phyloP scores from a whole-genome alignment of 2,329 filamentous ascomycete genomes.

The Ilyonectria sp. region DNA sequence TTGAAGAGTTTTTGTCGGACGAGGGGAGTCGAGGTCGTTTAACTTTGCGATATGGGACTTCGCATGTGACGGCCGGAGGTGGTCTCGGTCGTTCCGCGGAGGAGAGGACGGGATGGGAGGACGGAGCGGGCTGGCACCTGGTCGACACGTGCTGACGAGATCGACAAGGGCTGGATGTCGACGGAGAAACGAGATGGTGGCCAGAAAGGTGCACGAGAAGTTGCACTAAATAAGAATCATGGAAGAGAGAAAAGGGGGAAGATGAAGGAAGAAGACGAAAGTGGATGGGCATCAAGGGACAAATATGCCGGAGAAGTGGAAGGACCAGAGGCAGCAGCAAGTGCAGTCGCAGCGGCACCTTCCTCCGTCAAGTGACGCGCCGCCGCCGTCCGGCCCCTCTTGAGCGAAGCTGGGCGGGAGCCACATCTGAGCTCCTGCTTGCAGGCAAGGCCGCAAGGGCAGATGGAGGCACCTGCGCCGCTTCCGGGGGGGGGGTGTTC shows the following conservation, averaged over 20 bases:
- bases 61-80: conserved; percentile 35
- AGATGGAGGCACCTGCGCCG: conserved; percentile 15
- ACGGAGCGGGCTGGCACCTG: conserved; percentile 11
- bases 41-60: conserved; percentile 23
- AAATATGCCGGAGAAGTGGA: conserved; percentile 43
- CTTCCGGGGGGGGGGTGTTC: conserved; percentile 16
- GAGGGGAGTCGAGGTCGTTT: conserved; percentile 13
- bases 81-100: conserved; percentile 31
- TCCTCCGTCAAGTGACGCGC: conserved; percentile 44
- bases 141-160: conserved; percentile 32
- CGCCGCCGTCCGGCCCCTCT: conserved; percentile 32
- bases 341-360: conserved; percentile 20
- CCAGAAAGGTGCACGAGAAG: neutral
- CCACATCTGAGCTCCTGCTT: neutral
- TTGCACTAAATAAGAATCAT: conserved; percentile 14
- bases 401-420: conserved; percentile 14
- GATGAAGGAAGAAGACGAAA: conserved; percentile 19
- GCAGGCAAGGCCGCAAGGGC: neutral
- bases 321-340: conserved; percentile 24
- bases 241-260: conserved; percentile 13
- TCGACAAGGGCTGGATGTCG: conserved; percentile 17
- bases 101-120: conserved; percentile 18
- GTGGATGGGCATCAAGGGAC: conserved; percentile 13
- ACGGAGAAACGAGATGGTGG: neutral
- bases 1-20: conserved; percentile 16